Conservation (phyloP, 2,329 filamentous ascomycete species). For the Rosellinia necatrix region DNA sequence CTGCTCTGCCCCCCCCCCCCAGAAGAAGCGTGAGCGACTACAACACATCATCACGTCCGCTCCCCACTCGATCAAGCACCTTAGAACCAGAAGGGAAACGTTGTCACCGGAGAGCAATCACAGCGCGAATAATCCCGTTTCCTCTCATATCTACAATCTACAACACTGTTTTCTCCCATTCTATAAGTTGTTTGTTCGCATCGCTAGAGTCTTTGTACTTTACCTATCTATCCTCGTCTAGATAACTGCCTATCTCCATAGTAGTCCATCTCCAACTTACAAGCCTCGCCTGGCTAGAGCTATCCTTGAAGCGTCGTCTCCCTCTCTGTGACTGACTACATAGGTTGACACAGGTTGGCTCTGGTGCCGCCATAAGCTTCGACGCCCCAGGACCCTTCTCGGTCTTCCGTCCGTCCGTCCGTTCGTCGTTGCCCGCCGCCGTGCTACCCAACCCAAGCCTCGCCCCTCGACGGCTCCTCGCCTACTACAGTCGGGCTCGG, state of each 20-base stretch:
- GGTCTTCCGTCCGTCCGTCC: neutral
- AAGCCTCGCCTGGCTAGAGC: too few species aligned
- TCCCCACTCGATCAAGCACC: too few species aligned
- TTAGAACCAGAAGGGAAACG: slow-evolving; percentile 23
- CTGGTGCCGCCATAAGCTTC: too few species aligned
- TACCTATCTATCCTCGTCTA: neutral
- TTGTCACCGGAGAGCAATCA: slow-evolving; percentile 23
- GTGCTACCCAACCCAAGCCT: slow-evolving; percentile 26
- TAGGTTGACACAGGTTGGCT: neutral
- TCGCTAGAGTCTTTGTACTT: too few species aligned
- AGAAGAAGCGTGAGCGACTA: neutral
- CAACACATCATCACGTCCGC: too few species aligned
- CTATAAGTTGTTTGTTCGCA: too few species aligned
- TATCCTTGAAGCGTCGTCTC: too few species aligned
- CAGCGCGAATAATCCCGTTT: slow-evolving; percentile 7
- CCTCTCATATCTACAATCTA: slow-evolving; percentile 2
- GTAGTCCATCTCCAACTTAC: neutral
- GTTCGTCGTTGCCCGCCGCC: slow-evolving; percentile 15
- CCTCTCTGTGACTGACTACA: neutral
- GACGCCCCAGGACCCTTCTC: too few species aligned
- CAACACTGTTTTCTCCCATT: slow-evolving; percentile 1
- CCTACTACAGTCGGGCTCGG: slow-evolving; percentile 34
- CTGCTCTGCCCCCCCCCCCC: neutral
- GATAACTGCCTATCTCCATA: neutral
- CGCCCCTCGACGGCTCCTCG: slow-evolving; percentile 29